Percentiles rank a stretch among this genome's conserved stretches.
These are phyloP conservation scores for Ustilago hordei DNA, from an alignment of 1,284 basidiomycete species.

Conservation along the genomic window DNA sequence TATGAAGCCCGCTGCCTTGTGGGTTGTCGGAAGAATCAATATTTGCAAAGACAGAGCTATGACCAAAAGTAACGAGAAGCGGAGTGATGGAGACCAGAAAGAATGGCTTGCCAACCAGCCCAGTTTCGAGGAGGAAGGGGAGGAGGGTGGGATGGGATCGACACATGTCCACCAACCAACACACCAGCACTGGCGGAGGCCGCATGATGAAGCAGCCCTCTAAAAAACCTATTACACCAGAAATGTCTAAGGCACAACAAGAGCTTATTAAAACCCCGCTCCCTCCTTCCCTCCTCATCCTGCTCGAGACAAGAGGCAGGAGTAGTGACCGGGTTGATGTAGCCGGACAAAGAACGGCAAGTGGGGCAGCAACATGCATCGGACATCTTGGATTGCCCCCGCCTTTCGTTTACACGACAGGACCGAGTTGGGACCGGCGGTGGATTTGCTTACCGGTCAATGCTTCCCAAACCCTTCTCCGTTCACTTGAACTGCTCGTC, in stretches of 20 bases:
- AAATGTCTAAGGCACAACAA: too few relatives aligned
- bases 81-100: not conserved
- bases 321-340: not conserved
- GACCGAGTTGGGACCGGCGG: constrained; percentile 4
- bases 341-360: not conserved
- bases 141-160: not conserved
- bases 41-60: not conserved
- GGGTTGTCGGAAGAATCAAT: constrained; percentile 1
- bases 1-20: not conserved
- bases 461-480: not conserved
- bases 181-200: not conserved
- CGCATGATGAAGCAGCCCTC: not conserved
- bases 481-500: not conserved
- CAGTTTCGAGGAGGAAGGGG: not conserved
- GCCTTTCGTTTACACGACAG: not conserved
- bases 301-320: not conserved
- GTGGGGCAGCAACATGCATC: not conserved
- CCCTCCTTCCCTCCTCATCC: not conserved
- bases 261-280: too few relatives aligned
- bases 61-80: constrained; percentile 1
- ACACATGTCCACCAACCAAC: constrained; percentile 4
- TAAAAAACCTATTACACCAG: too few relatives aligned
- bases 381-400: constrained; percentile 5
- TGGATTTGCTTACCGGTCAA: constrained; percentile 9
- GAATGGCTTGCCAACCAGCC: not conserved